Conservation (phyloP, 306 rosid species). For the Alnus rubra region DNA sequence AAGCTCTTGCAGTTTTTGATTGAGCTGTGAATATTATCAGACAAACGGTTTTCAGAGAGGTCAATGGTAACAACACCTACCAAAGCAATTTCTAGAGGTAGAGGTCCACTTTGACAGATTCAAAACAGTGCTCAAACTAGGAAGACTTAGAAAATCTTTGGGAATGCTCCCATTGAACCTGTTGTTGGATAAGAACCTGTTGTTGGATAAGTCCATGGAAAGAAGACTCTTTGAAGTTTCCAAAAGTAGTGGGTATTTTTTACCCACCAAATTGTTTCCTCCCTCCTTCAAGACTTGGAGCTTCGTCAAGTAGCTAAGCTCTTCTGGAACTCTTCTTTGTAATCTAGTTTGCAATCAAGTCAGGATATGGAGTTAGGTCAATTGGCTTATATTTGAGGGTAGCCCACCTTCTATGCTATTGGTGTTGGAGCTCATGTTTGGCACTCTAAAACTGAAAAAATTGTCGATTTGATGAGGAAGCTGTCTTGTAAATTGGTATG, state of each 20-base stretch:
- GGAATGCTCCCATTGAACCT: conserved; percentile 16
- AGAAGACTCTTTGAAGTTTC: no score
- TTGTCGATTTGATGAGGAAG: no score
- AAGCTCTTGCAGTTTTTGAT: conserved; percentile 56
- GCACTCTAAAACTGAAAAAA: no score
- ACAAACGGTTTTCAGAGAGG: conserved; percentile 53
- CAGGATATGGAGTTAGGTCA: conserved; percentile 46
- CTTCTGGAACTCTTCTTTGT: conserved; percentile 41
- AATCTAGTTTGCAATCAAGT: conserved; percentile 45
- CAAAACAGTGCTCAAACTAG: conserved; percentile 49
- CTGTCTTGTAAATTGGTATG: no score
- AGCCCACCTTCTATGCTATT: conserved; percentile 27
- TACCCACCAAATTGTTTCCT: no score
- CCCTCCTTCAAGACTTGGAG: conserved; percentile 42
- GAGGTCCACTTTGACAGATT: conserved; percentile 60
- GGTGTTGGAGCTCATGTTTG: no score
- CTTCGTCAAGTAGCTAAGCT: conserved; percentile 37
- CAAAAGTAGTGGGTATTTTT: no score
- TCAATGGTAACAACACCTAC: conserved; percentile 45
- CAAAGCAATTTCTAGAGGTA: conserved; percentile 52
- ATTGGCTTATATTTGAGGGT: conserved; percentile 43
- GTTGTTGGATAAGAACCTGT: no score
- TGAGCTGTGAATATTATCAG: conserved; percentile 55
- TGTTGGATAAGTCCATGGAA: no score
- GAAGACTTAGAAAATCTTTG: conserved; percentile 47